Evolutionary conservation across 805 yeast genomes (phyloP).

Genomic region (Sugiyamaella boreocaroliniensis): DNA sequence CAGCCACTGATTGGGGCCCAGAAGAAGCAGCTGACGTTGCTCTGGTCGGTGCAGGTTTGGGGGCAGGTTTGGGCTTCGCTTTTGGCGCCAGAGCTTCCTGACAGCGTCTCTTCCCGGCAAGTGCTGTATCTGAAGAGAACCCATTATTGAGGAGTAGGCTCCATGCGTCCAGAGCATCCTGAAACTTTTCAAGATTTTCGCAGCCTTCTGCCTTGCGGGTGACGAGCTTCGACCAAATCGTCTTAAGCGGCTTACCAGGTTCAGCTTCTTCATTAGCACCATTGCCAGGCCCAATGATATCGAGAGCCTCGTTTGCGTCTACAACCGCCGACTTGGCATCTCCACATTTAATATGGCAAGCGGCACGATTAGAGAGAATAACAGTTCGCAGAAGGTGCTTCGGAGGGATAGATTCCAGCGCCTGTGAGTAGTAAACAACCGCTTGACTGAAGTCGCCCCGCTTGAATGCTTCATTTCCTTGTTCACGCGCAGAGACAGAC

Average conservation of each 20-base stretch:
- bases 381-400: conserved; percentile 61
- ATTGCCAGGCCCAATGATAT: conserved; percentile 33
- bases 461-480: conserved; percentile 58
- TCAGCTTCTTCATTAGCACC: conserved; percentile 40
- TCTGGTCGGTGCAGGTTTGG: conserved; percentile 14
- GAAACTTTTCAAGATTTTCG: conserved; percentile 69
- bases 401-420: conserved; percentile 52
- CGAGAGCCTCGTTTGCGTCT: conserved; percentile 44
- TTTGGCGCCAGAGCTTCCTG: conserved; percentile 44
- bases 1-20: conserved; percentile 27
- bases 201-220: conserved; percentile 73
- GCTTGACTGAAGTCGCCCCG: conserved; percentile 81
- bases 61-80: conserved; percentile 20
- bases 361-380: conserved; percentile 68
- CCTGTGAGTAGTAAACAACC: conserved; percentile 48
- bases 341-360: conserved; percentile 62
- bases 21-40: conserved; percentile 19
- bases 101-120: conserved; percentile 84
- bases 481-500: conserved; percentile 26
- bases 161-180: conserved; percentile 58
- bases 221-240: conserved; percentile 67
- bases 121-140: conserved; percentile 48
- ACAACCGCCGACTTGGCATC: conserved; percentile 49
- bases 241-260: conserved; percentile 49
- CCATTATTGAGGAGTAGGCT: conserved; percentile 61